Conservation (phyloP, 352 stramenopile species). For the Globisporangium rhizosaccharum region DNA sequence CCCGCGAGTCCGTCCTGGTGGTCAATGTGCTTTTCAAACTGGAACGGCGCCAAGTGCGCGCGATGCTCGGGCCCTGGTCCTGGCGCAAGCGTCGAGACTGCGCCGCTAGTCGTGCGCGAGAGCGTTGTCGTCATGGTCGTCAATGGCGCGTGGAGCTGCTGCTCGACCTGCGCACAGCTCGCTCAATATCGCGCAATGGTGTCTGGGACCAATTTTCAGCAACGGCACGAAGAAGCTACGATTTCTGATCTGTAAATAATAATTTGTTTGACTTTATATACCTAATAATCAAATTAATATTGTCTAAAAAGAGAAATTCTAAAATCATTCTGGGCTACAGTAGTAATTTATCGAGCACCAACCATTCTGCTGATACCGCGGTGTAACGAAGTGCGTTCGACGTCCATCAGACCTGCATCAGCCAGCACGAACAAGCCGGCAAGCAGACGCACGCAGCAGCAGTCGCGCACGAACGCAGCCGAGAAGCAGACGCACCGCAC, state of each 20-base stretch:
- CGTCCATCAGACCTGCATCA: neutral
- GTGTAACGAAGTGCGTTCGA: neutral
- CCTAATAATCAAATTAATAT: neutral
- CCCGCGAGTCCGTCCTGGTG: slow-evolving; percentile 74
- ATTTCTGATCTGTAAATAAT: neutral
- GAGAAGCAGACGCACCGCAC: neutral
- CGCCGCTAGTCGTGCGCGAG: neutral
- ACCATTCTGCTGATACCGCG: slow-evolving; percentile 2
- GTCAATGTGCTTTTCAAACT: slow-evolving; percentile 74
- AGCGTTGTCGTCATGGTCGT: neutral
- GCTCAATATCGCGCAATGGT: neutral
- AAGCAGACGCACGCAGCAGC: too few relatives aligned
- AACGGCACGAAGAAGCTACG: neutral
- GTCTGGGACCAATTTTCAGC: neutral
- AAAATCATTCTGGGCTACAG: neutral
- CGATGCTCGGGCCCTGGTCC: slow-evolving; percentile 15
- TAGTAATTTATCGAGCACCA: neutral
- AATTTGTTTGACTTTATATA: neutral
- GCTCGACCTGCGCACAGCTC: neutral
- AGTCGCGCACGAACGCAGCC: neutral
- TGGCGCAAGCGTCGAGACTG: neutral
- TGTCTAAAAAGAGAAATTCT: neutral
- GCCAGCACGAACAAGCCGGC: neutral
- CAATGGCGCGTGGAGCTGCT: neutral
- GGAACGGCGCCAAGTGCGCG: slow-evolving; percentile 44